phyloP scores from a whole-genome alignment of 164 flowering plant genomes.

The Litsea cubeba region DNA sequence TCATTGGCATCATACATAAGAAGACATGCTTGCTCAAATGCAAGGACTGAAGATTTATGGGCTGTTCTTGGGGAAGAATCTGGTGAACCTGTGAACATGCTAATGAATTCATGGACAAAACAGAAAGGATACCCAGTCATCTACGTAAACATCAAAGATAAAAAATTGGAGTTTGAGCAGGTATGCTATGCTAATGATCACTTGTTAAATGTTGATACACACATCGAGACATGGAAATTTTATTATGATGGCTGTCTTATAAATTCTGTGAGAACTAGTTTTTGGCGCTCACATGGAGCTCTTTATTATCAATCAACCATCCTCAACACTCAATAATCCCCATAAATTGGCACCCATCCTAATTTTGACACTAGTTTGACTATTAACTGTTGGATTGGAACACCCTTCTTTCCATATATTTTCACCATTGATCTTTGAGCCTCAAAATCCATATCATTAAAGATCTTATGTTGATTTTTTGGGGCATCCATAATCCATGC shows the following conservation, averaged over 20 bases:
- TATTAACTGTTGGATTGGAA: not conserved
- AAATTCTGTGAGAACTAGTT: not conserved
- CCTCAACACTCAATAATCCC: not conserved
- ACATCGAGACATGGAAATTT: too few relatives aligned
- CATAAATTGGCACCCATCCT: not conserved
- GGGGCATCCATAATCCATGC: not conserved
- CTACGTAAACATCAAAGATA: conserved; percentile 50
- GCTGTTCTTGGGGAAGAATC: conserved; percentile 84
- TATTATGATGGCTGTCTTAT: not conserved
- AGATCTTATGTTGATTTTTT: not conserved
- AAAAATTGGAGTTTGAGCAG: conserved; percentile 83
- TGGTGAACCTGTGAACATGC: conserved; percentile 76
- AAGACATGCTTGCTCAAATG: conserved; percentile 69
- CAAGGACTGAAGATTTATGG: conserved; percentile 96
- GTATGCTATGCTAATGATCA: conserved; percentile 28
- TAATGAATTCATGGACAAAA: conserved; percentile 96
- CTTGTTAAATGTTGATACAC: not conserved
- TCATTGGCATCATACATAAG: conserved; percentile 83
- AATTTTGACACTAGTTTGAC: not conserved
- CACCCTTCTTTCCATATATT: not conserved
- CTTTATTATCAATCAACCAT: not conserved
- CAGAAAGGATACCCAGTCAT: conserved; percentile 95
- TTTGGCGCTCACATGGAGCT: not conserved
- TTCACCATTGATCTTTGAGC: not conserved
- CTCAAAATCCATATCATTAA: too few relatives aligned